These are phyloP conservation scores for Trichoderma oligosporum DNA, from an alignment of 2,329 filamentous ascomycete species.

Conservation along the genomic window DNA sequence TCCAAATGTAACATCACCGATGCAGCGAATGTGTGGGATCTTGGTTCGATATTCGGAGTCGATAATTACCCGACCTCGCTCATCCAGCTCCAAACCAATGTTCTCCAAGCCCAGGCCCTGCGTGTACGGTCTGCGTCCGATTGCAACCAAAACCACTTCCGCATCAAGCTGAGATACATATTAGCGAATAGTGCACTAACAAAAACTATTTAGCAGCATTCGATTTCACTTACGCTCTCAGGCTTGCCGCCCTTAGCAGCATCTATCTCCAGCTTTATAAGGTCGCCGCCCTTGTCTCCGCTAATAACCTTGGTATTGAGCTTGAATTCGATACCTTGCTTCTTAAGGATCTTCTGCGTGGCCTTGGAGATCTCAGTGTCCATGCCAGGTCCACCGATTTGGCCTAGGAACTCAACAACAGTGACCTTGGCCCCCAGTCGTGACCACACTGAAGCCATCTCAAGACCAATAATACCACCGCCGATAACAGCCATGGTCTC, in stretches of 20 bases:
- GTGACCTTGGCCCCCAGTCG: conserved; percentile 91
- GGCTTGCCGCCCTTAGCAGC: conserved; percentile 94
- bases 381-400: conserved; percentile 98
- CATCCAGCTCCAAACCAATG: conserved; percentile 85
- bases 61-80: conserved; percentile 91
- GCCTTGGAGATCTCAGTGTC: conserved; percentile 88
- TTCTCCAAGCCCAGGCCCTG: conserved; percentile 88
- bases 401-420: conserved; percentile 91
- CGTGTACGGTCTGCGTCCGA: conserved; percentile 94
- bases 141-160: conserved; percentile 93
- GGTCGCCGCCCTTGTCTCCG: conserved; percentile 75
- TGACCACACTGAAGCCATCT: conserved; percentile 98
- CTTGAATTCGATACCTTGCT: conserved; percentile 99
- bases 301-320: conserved; percentile 89
- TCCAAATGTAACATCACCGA: conserved; percentile 94
- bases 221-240: conserved; percentile 64
- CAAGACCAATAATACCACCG: conserved; percentile 96
- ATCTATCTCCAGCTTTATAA: conserved; percentile 79
- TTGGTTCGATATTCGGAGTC: conserved; percentile 99
- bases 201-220: background rate
- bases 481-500: conserved; percentile 97
- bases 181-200: conserved; percentile 23
- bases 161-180: conserved; percentile 67
- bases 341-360: conserved; percentile 86
- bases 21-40: conserved; percentile 91